A percentile compares a stretch with the other conserved stretches of the same genome.
phyloP scores from a whole-genome alignment of 202 grass and related monocot species.

The Setaria italica region DNA sequence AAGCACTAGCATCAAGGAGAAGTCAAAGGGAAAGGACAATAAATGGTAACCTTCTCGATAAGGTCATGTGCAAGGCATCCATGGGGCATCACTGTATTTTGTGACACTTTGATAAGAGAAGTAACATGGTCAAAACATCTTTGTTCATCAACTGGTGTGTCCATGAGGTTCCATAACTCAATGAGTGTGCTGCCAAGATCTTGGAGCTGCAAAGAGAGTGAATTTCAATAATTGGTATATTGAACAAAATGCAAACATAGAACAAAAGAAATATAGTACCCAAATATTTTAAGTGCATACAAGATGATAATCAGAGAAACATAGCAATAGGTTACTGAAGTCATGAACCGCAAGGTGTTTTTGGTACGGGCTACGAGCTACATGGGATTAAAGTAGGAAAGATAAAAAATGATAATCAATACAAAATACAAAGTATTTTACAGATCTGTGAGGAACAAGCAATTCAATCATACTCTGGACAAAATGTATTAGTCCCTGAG shows the following conservation, averaged over 20 bases:
- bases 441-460: neutral
- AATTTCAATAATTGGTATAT: slow-evolving; percentile 8
- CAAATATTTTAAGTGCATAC: neutral
- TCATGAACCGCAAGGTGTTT: neutral
- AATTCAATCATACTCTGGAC: neutral
- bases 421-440: neutral
- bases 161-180: slow-evolving; percentile 95
- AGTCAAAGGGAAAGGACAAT: neutral
- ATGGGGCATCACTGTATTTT: slow-evolving; percentile 53
- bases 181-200: slow-evolving; percentile 75
- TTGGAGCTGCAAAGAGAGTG: slow-evolving; percentile 67
- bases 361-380: neutral
- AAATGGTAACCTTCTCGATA: slow-evolving; percentile 69
- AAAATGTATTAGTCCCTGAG: neutral
- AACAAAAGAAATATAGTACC: neutral
- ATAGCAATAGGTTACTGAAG: neutral
- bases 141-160: slow-evolving; percentile 67
- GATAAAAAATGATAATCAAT: neutral
- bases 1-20: slow-evolving; percentile 32
- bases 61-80: slow-evolving; percentile 71
- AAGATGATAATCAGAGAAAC: slow-evolving; percentile 4
- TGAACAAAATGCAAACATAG: neutral
- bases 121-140: slow-evolving; percentile 74
- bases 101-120: slow-evolving; percentile 71
- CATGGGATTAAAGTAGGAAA: neutral